Evolutionary conservation across 2,329 filamentous ascomycete species (phyloP).

Genomic region (Aspergillus sp.): DNA sequence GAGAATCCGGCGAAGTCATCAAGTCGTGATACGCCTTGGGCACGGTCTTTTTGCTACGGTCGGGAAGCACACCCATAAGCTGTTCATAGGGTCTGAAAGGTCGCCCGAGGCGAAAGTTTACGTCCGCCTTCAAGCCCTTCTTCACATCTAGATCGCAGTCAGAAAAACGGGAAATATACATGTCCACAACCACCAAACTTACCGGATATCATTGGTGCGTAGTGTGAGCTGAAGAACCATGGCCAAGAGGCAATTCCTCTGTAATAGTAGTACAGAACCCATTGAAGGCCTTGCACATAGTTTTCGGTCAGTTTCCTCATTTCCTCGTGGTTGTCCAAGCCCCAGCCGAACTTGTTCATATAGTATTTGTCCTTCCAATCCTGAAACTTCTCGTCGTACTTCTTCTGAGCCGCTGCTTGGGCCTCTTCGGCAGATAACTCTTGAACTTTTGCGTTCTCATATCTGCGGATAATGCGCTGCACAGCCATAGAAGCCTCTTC

Average conservation of each 20-base stretch:
- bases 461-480: conserved; percentile 82
- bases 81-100: conserved; percentile 96
- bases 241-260: conserved; percentile 96
- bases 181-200: not conserved
- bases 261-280: conserved; percentile 99
- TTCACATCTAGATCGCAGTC: conserved; percentile 69
- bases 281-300: conserved; percentile 96
- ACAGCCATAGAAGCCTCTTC: conserved; percentile 84
- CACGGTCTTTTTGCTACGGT: conserved; percentile 96
- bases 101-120: conserved; percentile 91
- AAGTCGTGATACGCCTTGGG: conserved; percentile 83
- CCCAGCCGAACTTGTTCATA: conserved; percentile 87
- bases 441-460: conserved; percentile 85
- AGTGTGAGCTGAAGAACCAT: conserved; percentile 97
- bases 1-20: conserved; percentile 88
- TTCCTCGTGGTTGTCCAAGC: conserved; percentile 77
- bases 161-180: conserved; percentile 22
- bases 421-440: conserved; percentile 80
- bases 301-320: conserved; percentile 86
- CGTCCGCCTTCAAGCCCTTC: conserved; percentile 81
- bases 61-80: conserved; percentile 95
- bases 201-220: conserved; percentile 94
- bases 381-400: conserved; percentile 88
- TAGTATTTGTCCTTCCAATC: conserved; percentile 97
- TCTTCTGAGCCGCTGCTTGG: conserved; percentile 75